A percentile compares a stretch with the other conserved stretches of the same genome.
Evolutionary conservation across 805 yeast genomes (phyloP).

Genomic region (Ogataea henricii): DNA sequence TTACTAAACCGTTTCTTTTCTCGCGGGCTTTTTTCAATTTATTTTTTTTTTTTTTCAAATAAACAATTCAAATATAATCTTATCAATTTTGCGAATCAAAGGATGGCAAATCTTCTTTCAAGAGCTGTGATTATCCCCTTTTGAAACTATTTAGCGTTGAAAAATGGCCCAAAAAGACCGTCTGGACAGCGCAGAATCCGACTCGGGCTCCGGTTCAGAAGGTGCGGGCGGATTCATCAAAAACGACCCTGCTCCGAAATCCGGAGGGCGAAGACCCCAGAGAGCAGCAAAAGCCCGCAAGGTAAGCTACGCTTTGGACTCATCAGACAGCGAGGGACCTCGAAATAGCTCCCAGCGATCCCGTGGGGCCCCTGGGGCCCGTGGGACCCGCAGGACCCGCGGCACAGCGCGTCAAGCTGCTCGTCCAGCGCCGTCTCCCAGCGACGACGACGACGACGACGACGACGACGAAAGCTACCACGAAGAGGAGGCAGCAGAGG

Average conservation of each 20-base stretch:
- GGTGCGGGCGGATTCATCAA: conserved; percentile 45
- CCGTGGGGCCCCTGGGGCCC: no score
- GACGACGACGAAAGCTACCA: conserved; percentile 13
- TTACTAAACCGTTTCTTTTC: no score
- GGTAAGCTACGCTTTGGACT: conserved; percentile 12
- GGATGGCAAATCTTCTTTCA: background rate
- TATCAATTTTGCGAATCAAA: background rate
- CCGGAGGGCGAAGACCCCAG: conserved; percentile 21
- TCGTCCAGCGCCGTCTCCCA: background rate
- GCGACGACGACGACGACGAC: conserved; percentile 11
- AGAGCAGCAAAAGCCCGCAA: conserved; percentile 9
- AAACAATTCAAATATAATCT: no score
- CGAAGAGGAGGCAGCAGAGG: conserved; percentile 19
- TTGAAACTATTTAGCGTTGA: background rate
- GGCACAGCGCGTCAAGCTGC: background rate
- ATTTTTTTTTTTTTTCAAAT: no score
- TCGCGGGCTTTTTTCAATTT: no score
- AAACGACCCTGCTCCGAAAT: conserved; percentile 37
- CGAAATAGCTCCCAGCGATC: background rate
- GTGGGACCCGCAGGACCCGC: no score
- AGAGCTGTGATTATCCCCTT: background rate
- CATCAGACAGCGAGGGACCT: conserved; percentile 6
- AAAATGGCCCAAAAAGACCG: background rate
- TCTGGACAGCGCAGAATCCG: background rate
- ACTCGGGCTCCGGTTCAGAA: conserved; percentile 8